These are phyloP conservation scores for Yamadazyma pseudoaaseri DNA, from an alignment of 1,139 yeast species.

Conservation along the genomic window DNA sequence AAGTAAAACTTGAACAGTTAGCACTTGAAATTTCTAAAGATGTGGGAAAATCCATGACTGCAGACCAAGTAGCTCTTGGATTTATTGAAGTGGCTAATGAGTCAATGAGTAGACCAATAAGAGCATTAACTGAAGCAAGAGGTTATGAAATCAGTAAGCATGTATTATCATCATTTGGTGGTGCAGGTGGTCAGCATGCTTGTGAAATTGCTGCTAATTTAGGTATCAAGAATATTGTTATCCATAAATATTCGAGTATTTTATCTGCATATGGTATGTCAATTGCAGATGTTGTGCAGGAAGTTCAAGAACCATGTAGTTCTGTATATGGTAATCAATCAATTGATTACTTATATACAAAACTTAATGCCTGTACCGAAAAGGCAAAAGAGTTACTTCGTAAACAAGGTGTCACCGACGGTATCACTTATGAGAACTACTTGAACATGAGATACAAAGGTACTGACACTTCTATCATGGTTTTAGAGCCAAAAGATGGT, in stretches of 20 bases:
- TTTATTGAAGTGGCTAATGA: conserved; percentile 21
- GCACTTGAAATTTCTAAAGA: conserved; percentile 36
- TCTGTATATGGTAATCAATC: conserved; percentile 9
- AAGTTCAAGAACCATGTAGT: conserved; percentile 19
- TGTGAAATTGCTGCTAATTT: conserved; percentile 18
- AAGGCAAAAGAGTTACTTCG: conserved; percentile 11
- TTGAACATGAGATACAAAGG: conserved; percentile 24
- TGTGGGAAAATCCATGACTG: too few relatives aligned
- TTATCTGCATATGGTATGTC: conserved; percentile 23
- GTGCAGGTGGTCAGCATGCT: conserved; percentile 25
- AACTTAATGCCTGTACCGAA: conserved; percentile 12
- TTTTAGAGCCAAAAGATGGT: conserved; percentile 18
- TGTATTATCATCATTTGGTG: conserved; percentile 21
- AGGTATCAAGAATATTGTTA: conserved; percentile 19
- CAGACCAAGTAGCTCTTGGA: too few relatives aligned
- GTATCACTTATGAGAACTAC: conserved; percentile 13
- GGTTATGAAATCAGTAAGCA: conserved; percentile 21
- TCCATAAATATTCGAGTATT: conserved; percentile 21
- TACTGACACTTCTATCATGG: conserved; percentile 20
- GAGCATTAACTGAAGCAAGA: conserved; percentile 20
- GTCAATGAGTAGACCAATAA: conserved; percentile 21
- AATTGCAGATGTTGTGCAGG: conserved; percentile 19
- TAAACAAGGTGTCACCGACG: conserved; percentile 19
- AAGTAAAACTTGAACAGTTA: conserved; percentile 26
- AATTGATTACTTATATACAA: conserved; percentile 12